Conservation (phyloP, 2,329 filamentous ascomycete species). For the Ophiostoma sp. region DNA sequence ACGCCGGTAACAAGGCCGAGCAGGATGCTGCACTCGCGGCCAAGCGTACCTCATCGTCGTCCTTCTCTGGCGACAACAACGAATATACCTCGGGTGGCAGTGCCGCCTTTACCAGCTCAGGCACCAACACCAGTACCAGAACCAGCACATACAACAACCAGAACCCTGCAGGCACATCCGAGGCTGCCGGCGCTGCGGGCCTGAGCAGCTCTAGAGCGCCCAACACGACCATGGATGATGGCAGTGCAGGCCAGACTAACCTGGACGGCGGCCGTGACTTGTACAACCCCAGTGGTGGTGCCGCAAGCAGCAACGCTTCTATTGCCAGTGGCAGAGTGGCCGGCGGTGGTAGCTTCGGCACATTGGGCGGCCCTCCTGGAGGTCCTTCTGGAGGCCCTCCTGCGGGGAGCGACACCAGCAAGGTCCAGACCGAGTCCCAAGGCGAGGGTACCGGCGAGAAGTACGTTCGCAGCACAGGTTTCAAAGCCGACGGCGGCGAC, state of each 20-base stretch:
- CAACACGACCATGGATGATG: slow-evolving; percentile 7
- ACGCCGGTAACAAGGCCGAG: slow-evolving; percentile 59
- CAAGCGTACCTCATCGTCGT: neutral
- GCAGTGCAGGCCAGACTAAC: slow-evolving; percentile 28
- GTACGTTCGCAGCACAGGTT: slow-evolving; percentile 53
- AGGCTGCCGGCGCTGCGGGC: slow-evolving; percentile 19
- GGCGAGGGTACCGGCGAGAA: slow-evolving; percentile 50
- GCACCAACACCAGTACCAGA: neutral
- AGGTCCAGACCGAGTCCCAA: slow-evolving; percentile 33
- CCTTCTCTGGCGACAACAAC: neutral
- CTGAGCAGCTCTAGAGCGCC: slow-evolving; percentile 23
- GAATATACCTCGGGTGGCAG: neutral
- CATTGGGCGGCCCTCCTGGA: neutral
- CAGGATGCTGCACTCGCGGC: slow-evolving; percentile 13
- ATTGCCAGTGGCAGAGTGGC: neutral
- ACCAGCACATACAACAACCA: neutral
- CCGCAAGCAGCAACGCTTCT: neutral
- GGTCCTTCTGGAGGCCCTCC: neutral
- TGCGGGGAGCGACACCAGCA: slow-evolving; percentile 19
- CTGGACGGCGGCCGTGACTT: slow-evolving; percentile 36
- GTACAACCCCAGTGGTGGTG: slow-evolving; percentile 26
- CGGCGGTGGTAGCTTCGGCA: neutral
- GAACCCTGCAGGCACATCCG: slow-evolving; percentile 12
- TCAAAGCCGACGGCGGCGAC: slow-evolving; percentile 60
- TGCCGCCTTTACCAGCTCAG: neutral